Evolutionary conservation across 768 basidiomycete species (phyloP), one percentile per base, ranked within the genome.

Genomic region (Lactarius hengduanensis): DNA sequence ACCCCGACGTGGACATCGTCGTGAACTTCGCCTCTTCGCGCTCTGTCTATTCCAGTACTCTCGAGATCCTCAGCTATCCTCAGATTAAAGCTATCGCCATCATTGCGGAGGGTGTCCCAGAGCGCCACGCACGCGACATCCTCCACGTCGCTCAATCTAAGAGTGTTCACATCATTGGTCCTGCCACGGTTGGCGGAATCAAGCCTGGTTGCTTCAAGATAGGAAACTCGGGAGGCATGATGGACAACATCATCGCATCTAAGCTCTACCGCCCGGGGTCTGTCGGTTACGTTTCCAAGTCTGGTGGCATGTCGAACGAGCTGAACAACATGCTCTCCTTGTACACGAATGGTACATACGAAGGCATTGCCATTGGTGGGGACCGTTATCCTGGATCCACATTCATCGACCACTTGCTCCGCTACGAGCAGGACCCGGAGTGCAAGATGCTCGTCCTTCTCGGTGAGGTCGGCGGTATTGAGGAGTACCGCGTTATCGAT

Each of bases 141-240:
- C 84, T 98, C 70, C 91, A 92, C 84, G 82, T 88, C 74, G 94
- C 97, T 36, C 78, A 89, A 78, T 81, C 85, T 76, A 94, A 92
- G 81, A 85, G 84, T 45, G 94, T 98, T 63, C 83, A 96, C 75
- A 96, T 98, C 80, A 89, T 91, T 63, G 96, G 97, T 43, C 97
- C 97, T 65, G 97, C 97, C 30, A 99, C 96, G 59, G 96, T 98
- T 62, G 96, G 96, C 80, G 96, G 96, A 74, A 97, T 99, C 83
- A 99, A 99, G 84, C 96, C 96, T 65, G 96, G 96, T 53, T 98
- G 96, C 83, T 98, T 98, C 92, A 87, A 96, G 78, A 98, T 98
- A 73, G 96, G 96, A 74, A 99, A 99, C 86, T 95, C 93, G 66
- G 96, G 96, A 83, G 96, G 92, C 74, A 98, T 98, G 96, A 97